A percentile compares a stretch with the other conserved stretches of the same genome.
Evolutionary conservation across 352 stramenopile species (phyloP).

Genomic region (Phytopythium delawarense): DNA sequence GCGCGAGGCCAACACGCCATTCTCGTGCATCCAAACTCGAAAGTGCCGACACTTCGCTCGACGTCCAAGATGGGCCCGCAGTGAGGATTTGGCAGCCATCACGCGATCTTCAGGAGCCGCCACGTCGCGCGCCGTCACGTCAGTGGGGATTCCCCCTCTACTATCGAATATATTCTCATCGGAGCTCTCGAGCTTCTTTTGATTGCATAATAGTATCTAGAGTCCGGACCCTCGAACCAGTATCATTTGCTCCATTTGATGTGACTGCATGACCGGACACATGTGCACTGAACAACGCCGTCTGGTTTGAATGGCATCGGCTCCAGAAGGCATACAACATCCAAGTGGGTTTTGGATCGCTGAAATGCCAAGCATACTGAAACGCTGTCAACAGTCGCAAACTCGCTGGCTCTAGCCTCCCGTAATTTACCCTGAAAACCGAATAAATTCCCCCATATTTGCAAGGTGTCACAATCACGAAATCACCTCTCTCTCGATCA

Average conservation of each 20-base stretch:
- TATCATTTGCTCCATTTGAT: too few species aligned
- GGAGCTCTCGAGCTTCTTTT: too few species aligned
- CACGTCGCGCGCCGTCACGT: slow-evolving; percentile 5
- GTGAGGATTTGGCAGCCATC: not conserved
- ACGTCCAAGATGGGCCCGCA: not conserved
- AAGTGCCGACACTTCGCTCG: not conserved
- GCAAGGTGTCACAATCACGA: too few species aligned
- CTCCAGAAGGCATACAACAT: too few species aligned
- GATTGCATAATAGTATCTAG: too few species aligned
- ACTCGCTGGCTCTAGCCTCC: not conserved
- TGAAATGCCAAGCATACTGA: not conserved
- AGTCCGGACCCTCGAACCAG: too few species aligned
- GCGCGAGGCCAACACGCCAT: too few species aligned
- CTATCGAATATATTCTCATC: not conserved
- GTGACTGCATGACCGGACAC: too few species aligned
- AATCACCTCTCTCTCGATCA: not conserved
- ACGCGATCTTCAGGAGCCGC: slow-evolving; percentile 7
- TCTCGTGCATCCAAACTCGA: too few species aligned
- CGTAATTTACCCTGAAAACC: not conserved
- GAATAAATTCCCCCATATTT: not conserved
- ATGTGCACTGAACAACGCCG: too few species aligned
- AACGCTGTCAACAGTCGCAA: not conserved
- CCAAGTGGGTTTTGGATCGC: too few species aligned
- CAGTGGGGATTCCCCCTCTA: not conserved
- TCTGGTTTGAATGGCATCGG: too few species aligned